These are phyloP conservation scores for Penicillium occitanis DNA, from an alignment of 2,329 filamentous ascomycete genomes.

Conservation along the genomic window DNA sequence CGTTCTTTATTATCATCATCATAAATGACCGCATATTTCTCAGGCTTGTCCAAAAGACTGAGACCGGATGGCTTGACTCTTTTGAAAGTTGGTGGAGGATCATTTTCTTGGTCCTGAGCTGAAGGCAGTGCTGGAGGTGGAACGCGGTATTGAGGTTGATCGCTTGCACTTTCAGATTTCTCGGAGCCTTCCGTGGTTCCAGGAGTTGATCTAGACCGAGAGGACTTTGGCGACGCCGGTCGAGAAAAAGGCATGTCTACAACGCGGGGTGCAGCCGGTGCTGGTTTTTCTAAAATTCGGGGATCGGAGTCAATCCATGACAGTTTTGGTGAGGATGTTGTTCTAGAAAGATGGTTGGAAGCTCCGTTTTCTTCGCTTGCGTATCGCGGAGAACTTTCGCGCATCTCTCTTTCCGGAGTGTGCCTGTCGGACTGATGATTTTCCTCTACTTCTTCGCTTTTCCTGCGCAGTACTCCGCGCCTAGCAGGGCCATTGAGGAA, in stretches of 20 bases:
- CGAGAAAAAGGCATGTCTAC: conserved; percentile 35
- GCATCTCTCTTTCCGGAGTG: conserved; percentile 29
- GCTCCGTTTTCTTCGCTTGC: conserved; percentile 32
- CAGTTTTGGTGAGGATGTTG: conserved; percentile 37
- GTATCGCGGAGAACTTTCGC: conserved; percentile 32
- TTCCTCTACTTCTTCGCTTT: conserved; percentile 64
- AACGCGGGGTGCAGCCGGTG: conserved; percentile 25
- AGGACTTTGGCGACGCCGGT: conserved; percentile 37
- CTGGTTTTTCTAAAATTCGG: conserved; percentile 27
- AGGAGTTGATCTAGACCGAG: conserved; percentile 40
- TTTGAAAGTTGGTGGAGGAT: conserved; percentile 69
- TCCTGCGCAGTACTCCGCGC: conserved; percentile 62
- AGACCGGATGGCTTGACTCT: conserved; percentile 58
- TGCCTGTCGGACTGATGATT: conserved; percentile 32
- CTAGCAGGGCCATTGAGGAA: conserved; percentile 79
- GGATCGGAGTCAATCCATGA: conserved; percentile 40
- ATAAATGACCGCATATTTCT: conserved; percentile 55
- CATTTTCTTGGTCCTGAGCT: conserved; percentile 79
- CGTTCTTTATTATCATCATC: conserved; percentile 44
- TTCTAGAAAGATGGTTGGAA: conserved; percentile 27
- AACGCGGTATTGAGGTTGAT: conserved; percentile 59
- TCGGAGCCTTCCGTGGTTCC: conserved; percentile 45
- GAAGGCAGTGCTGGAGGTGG: conserved; percentile 60
- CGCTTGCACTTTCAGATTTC: conserved; percentile 42
- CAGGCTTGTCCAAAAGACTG: conserved; percentile 57